phyloP scores from a whole-genome alignment of 768 basidiomycete species.

The Naganishia onofrii region DNA sequence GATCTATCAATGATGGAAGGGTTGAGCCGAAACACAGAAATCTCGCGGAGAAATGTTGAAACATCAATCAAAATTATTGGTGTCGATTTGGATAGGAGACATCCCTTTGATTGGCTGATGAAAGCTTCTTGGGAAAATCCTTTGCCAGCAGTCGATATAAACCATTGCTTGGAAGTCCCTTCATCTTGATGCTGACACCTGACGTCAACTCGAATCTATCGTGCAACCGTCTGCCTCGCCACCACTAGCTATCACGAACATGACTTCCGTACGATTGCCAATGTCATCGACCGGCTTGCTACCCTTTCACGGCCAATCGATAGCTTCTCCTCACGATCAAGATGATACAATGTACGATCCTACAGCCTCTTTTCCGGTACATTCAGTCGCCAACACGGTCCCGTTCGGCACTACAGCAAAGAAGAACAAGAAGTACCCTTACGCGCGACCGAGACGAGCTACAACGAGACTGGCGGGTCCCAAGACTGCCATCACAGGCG shows the following conservation, averaged over 20 bases:
- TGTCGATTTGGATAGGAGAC: conserved; percentile 5
- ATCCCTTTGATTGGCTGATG: conserved; percentile 3
- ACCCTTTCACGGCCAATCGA: background rate
- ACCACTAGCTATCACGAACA: background rate
- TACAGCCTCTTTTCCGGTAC: background rate
- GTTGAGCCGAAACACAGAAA: conserved; percentile 3
- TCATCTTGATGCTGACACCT: background rate
- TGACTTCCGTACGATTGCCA: background rate
- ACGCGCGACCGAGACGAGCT: conserved; percentile 21
- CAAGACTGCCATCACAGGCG: background rate
- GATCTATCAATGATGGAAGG: background rate
- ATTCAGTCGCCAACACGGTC: background rate
- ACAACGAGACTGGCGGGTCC: conserved; percentile 1
- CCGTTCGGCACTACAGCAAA: background rate
- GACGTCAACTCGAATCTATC: background rate
- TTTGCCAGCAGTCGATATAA: conserved; percentile 4
- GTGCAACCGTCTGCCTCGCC: background rate
- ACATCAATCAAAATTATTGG: background rate
- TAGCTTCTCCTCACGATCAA: background rate
- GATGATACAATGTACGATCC: background rate
- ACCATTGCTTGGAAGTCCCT: background rate
- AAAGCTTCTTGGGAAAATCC: background rate
- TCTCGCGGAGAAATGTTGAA: conserved; percentile 1
- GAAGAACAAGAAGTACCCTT: conserved; percentile 13
- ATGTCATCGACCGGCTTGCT: background rate